phyloP scores from a whole-genome alignment of 1,284 basidiomycete genomes.

The Earliella scabrosa region DNA sequence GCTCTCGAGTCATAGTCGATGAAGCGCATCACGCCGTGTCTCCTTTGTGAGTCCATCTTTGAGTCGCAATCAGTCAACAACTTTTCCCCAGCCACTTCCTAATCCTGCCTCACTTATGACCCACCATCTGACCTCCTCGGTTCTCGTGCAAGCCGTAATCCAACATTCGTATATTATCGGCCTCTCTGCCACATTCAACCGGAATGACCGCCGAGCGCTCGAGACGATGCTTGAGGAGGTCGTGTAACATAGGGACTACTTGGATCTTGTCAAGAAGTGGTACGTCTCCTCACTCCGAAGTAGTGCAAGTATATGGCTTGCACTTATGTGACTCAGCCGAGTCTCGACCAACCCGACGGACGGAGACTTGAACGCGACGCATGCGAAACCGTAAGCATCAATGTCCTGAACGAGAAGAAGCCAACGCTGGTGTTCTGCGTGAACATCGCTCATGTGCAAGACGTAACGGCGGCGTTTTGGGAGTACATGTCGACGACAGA shows the following conservation, averaged over 20 bases:
- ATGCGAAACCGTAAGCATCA: constrained; percentile 82
- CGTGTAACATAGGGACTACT: constrained; percentile 92
- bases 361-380: constrained; percentile 81
- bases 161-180: constrained; percentile 81
- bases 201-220: constrained; percentile 90
- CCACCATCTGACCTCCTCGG: constrained; percentile 60
- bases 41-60: constrained; percentile 66
- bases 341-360: constrained; percentile 59
- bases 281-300: constrained; percentile 30
- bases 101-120: constrained; percentile 79
- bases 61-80: not conserved
- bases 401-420: constrained; percentile 73
- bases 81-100: constrained; percentile 70
- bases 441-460: constrained; percentile 82
- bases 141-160: constrained; percentile 34
- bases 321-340: too few relatives aligned
- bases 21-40: constrained; percentile 97
- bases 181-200: constrained; percentile 93
- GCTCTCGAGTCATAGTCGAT: constrained; percentile 89
- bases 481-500: too few relatives aligned
- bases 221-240: constrained; percentile 90
- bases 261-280: constrained; percentile 94
- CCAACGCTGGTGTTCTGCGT: constrained; percentile 94
- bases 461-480: constrained; percentile 77
- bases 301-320: too few relatives aligned